Conservation (phyloP, 176 grass and related monocot species). For the Carex pumila region DNA sequence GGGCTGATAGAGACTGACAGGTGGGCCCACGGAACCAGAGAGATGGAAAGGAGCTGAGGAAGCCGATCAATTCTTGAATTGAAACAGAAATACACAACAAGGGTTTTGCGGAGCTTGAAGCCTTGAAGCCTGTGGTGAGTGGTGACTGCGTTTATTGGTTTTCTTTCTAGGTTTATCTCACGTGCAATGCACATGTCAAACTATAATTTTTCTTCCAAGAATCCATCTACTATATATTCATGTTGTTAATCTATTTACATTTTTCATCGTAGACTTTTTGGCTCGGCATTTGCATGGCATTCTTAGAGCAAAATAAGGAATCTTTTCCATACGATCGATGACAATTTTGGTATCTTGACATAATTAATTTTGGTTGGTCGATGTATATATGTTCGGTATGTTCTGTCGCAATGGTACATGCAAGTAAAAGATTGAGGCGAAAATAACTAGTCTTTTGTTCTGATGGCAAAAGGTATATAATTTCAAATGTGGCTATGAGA, state of each 20-base stretch:
- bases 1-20: not conserved
- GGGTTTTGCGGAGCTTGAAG: not conserved
- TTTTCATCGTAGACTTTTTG: not conserved
- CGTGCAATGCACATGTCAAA: conserved; percentile 9
- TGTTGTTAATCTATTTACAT: not conserved
- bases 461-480: no score
- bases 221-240: no score
- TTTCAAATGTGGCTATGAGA: no score
- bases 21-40: not conserved
- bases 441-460: no score
- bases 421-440: no score
- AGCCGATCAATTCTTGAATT: not conserved
- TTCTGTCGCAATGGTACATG: no score
- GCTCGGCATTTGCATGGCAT: not conserved
- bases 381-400: no score
- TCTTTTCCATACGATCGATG: not conserved
- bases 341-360: not conserved
- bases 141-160: not conserved
- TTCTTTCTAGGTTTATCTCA: conserved; percentile 8
- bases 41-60: not conserved
- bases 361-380: not conserved
- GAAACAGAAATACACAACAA: not conserved
- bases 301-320: not conserved
- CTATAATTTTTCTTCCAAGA: not conserved
- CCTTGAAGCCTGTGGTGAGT: not conserved